Base-by-base conservation (phyloP, 768 basidiomycete species). In the Hemileccinum impolitum region DNA sequence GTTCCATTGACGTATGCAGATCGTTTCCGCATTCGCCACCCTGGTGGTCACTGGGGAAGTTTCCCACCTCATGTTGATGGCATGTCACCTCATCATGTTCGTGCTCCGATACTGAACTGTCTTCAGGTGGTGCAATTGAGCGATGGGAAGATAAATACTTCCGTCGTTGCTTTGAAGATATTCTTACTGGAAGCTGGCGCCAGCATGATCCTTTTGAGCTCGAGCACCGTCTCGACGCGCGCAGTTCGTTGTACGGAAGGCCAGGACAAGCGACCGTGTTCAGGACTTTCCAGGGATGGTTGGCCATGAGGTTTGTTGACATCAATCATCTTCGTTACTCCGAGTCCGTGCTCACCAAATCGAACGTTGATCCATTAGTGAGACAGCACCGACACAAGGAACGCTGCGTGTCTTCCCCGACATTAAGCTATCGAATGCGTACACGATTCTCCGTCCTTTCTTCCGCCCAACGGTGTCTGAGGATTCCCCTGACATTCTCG, bases 241-340 rank as follows among this genome's bases (percentile, higher is more conserved):
- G 76, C 31, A 81, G 71, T 41, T 85, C 85, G 17, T 57, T 90
- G 48, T 87, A 88, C 64, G 75, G 80, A 35, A 72, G 75, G 14
- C 73, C 75, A 6, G 74, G 71, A 48, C 81, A 79, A 65, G 73
- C 76, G 19, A 78, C 64, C 48, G 72, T 80, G 7, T 80, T 82
- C 60, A 70, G 79, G 44, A 80, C 82, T 3, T 90, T 84, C 71
- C 87, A 89, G 57, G 87, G 86, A n/a, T 90, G 87, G 87, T 63
- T 86, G 13, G 75, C 85, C 2, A 72, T 85, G 72, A 83, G 80
- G 82, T 85, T 39, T 4, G 59, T 48, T 45, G 50, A 15, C 45
- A 52, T 15, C 52, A 15, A 13, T 23, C 25, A n/a, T 32, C 19
- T 28, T 35, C 7, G 12, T 43, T 6, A 9, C 2, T 25, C 14